Evolutionary conservation across 2,329 filamentous ascomycete species (phyloP).

Genomic region (Phyllosticta capitalensis): DNA sequence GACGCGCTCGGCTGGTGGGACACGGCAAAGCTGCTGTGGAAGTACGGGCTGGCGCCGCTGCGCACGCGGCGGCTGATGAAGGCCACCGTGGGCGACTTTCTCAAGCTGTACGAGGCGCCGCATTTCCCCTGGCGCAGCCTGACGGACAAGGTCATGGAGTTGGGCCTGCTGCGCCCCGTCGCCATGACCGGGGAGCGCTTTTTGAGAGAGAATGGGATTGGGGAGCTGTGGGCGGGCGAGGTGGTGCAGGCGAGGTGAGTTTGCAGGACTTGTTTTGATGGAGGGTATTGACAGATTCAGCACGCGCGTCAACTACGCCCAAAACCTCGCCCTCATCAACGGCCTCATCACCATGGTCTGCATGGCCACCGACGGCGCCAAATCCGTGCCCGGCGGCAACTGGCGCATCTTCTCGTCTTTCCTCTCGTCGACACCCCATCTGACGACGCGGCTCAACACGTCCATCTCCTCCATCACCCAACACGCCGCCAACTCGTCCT

Average conservation of each 20-base stretch:
- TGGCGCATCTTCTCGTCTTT: constrained; percentile 90
- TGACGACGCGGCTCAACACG: constrained; percentile 56
- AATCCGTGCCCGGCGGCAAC: constrained; percentile 74
- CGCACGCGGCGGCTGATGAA: constrained; percentile 65
- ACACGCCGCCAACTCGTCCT: constrained; percentile 23
- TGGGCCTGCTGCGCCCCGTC: constrained; percentile 58
- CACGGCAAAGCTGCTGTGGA: constrained; percentile 68
- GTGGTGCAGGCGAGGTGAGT: constrained; percentile 63
- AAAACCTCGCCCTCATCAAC: constrained; percentile 78
- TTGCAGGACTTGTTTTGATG: not conserved
- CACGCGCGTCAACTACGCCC: constrained; percentile 90
- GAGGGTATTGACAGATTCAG: constrained; percentile 30
- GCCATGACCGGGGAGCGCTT: constrained; percentile 64
- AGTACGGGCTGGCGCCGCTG: constrained; percentile 72
- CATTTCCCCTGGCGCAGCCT: constrained; percentile 78
- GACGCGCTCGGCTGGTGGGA: constrained; percentile 71
- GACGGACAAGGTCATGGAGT: constrained; percentile 55
- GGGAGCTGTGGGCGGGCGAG: constrained; percentile 60
- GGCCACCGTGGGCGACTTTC: constrained; percentile 59
- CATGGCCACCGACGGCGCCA: constrained; percentile 78
- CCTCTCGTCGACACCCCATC: constrained; percentile 22
- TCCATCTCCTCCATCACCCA: constrained; percentile 44
- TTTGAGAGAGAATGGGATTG: constrained; percentile 58
- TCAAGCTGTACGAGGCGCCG: constrained; percentile 70
- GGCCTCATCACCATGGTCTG: constrained; percentile 86